A percentile compares a stretch with the other conserved stretches of the same genome.
phyloP scores from a whole-genome alignment of 805 yeast species.

The Starmerella vaccinii region DNA sequence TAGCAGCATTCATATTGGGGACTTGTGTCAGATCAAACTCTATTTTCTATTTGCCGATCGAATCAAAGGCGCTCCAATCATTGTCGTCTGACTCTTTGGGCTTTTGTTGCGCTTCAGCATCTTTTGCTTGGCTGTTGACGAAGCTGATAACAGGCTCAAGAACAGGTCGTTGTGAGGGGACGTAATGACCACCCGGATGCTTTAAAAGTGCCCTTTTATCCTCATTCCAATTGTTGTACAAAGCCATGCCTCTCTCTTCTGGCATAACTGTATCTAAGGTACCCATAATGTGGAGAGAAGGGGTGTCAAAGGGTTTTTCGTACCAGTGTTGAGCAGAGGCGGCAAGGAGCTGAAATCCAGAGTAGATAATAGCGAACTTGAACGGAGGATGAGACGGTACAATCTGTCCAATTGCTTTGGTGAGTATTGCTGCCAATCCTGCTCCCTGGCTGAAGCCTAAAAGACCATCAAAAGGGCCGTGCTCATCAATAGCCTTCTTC shows the following conservation, averaged over 20 bases:
- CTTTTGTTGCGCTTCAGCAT: not conserved
- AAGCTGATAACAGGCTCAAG: conserved; percentile 29
- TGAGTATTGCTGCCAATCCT: conserved; percentile 63
- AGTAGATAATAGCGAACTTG: conserved; percentile 65
- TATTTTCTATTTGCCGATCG: conserved; percentile 26
- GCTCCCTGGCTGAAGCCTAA: conserved; percentile 95
- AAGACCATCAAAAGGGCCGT: conserved; percentile 80
- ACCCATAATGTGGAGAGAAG: conserved; percentile 71
- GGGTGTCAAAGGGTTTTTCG: conserved; percentile 30
- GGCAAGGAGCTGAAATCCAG: conserved; percentile 41
- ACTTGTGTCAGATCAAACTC: no score
- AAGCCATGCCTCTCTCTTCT: conserved; percentile 52
- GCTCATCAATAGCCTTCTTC: conserved; percentile 44
- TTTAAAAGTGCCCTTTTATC: conserved; percentile 41
- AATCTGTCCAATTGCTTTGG: conserved; percentile 44
- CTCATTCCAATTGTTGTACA: conserved; percentile 44
- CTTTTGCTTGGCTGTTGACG: conserved; percentile 12
- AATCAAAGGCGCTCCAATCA: conserved; percentile 34
- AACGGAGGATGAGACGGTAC: conserved; percentile 45
- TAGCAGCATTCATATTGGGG: no score
- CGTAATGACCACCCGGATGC: conserved; percentile 97
- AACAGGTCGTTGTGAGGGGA: conserved; percentile 70
- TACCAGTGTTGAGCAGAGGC: conserved; percentile 29
- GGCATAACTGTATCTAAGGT: conserved; percentile 79
- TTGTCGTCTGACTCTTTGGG: conserved; percentile 18